Evolutionary conservation across 495 filamentous ascomycete species (phyloP).

Genomic region (Darksidea phi): DNA sequence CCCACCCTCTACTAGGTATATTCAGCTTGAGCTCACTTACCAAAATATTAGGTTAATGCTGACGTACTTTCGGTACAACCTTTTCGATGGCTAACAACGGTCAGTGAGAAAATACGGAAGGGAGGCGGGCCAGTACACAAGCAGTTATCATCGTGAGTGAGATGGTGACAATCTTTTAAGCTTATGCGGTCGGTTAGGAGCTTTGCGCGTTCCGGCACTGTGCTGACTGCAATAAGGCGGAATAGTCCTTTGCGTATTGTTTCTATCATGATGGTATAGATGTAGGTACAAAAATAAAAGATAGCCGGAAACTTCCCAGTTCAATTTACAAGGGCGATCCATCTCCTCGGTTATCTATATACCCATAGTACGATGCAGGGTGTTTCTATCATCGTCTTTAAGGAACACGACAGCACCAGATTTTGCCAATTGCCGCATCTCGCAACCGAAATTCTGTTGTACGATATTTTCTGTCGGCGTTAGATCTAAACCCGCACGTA

Average conservation of each 20-base stretch:
- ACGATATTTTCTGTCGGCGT: background rate
- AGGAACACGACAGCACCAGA: too few species aligned
- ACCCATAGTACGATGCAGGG: too few species aligned
- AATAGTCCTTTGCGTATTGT: constrained; percentile 50
- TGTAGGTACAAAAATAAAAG: background rate
- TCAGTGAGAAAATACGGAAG: background rate
- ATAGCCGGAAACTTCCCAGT: too few species aligned
- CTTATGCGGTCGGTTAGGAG: constrained; percentile 58
- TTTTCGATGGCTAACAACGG: constrained; percentile 46
- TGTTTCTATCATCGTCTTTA: too few species aligned
- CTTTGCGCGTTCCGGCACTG: constrained; percentile 63
- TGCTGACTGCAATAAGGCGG: constrained; percentile 67
- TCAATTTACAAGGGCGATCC: too few species aligned
- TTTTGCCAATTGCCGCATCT: too few species aligned
- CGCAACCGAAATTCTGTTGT: background rate
- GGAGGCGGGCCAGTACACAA: constrained; percentile 46
- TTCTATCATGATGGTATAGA: constrained; percentile 1
- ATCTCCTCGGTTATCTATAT: too few species aligned
- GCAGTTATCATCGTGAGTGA: constrained; percentile 60
- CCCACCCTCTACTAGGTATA: constrained; percentile 1
- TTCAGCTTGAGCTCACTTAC: constrained; percentile 38
- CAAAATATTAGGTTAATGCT: constrained; percentile 54
- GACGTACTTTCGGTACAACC: constrained; percentile 51
- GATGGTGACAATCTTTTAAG: constrained; percentile 59
- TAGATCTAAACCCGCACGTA: background rate